Evolutionary conservation across 2,329 filamentous ascomycete genomes (phyloP).

Genomic region (Ilyonectria destructans): DNA sequence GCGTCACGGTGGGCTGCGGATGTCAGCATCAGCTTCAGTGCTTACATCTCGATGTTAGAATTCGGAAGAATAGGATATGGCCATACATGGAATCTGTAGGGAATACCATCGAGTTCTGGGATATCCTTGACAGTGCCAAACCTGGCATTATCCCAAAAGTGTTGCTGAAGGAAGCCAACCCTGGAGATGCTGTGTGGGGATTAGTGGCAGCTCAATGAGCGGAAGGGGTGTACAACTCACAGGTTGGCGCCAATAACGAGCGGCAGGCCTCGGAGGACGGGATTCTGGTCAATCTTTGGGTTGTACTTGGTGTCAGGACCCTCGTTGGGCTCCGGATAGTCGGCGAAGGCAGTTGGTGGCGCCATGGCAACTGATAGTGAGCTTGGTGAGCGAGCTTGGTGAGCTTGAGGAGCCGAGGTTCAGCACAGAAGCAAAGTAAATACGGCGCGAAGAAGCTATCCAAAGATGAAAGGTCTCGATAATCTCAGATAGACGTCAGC

Average conservation of each 20-base stretch:
- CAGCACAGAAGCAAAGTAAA: background rate
- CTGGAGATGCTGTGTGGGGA: constrained; percentile 69
- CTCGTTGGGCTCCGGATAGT: constrained; percentile 60
- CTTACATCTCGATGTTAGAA: background rate
- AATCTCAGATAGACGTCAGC: background rate
- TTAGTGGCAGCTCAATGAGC: constrained; percentile 23
- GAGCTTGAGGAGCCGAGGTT: background rate
- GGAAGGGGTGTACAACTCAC: constrained; percentile 61
- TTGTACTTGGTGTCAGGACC: constrained; percentile 57
- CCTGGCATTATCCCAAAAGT: constrained; percentile 80
- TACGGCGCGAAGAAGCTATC: background rate
- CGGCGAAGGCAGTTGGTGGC: constrained; percentile 55
- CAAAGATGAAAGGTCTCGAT: background rate
- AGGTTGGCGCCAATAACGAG: constrained; percentile 75
- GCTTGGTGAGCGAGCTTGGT: background rate
- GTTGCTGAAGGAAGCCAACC: constrained; percentile 73
- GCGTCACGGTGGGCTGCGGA: constrained; percentile 70
- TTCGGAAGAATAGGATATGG: background rate
- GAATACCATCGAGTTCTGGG: constrained; percentile 62
- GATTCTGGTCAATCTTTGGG: constrained; percentile 71
- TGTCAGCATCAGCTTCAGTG: constrained; percentile 19
- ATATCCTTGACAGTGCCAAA: constrained; percentile 66
- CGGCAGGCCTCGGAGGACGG: constrained; percentile 77
- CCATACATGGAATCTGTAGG: constrained; percentile 66
- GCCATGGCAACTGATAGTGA: constrained; percentile 44